Evolutionary conservation across 2,329 filamentous ascomycete genomes (phyloP), one percentile per base, ranked within the genome.

Genomic region (Fusarium nisikadoi): DNA sequence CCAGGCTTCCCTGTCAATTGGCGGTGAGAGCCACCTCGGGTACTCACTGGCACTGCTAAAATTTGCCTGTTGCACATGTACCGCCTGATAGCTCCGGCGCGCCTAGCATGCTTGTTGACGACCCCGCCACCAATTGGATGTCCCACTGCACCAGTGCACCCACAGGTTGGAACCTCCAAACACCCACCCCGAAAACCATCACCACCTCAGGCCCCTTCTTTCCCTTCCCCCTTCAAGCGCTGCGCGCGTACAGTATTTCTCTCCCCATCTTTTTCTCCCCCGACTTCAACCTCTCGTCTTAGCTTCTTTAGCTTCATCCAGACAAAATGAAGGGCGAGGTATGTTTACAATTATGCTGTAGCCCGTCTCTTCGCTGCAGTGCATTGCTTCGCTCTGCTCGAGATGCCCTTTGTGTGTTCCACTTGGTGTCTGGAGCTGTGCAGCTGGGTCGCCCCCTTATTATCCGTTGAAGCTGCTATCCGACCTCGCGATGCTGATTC

Each of bases 251-350:
- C 33, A 55, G 50, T 65, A 76, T 75, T 75, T 76, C 73, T 73
- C 70, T 74, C 57, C 65, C 65, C 65, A 43, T 72, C 56, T 71
- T 69, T 71, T 70, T 67, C 65, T 67, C 65, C 61, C 65, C 66
- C 70, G 69, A 67, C 58, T 63, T 60, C 66, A 67, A 68, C 63
- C 36, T 75, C 70, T 73, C 57, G 67, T 71, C 65, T 60, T 63
- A 57, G 61, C 70, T 72, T 73, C 55, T 45, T 59, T 68, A 70
- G 62, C 70, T 75, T 75, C 67, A 68, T 75, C 68, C 62, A 70
- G 74, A 71, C 81, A 87, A 72, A 78, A 88, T 88, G 86, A 88
- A 87, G 84, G 86, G 86, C 82, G 86, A 88, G 85, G 86, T 88
- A 80, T 80, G 86, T 82, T 43, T 33, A 20, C 25, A 59, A 20